Conservation (phyloP, 495 filamentous ascomycete species). For the Penicillium odoratum region DNA sequence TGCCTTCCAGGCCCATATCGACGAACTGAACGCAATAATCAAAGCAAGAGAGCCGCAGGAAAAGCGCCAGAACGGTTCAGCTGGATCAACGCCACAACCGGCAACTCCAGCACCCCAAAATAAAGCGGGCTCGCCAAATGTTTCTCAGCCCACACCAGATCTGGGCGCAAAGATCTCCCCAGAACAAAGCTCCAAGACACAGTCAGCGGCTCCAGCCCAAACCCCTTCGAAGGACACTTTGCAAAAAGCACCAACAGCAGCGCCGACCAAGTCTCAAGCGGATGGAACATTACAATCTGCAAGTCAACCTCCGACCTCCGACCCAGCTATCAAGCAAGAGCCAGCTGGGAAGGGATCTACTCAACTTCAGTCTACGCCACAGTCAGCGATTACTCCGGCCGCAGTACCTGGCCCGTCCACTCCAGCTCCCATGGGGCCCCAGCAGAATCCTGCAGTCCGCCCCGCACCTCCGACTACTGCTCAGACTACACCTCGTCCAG, state of each 20-base stretch:
- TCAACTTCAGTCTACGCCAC: conserved; percentile 14
- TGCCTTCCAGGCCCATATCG: conserved; percentile 89
- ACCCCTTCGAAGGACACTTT: conserved; percentile 17
- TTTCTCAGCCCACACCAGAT: neutral
- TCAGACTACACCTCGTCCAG: conserved; percentile 29
- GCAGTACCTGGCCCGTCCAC: conserved; percentile 26
- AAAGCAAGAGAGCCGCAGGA: conserved; percentile 46
- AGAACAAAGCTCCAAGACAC: conserved; percentile 20
- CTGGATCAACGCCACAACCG: conserved; percentile 21
- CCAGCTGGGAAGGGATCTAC: conserved; percentile 12
- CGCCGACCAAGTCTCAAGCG: conserved; percentile 28
- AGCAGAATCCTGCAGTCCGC: conserved; percentile 24
- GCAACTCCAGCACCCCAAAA: conserved; percentile 27
- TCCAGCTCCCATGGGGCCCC: conserved; percentile 13
- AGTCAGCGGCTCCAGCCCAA: conserved; percentile 18
- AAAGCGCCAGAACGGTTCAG: conserved; percentile 28
- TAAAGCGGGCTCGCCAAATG: conserved; percentile 10
- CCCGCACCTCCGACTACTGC: conserved; percentile 18
- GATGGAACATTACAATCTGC: conserved; percentile 30
- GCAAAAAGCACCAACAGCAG: conserved; percentile 22
- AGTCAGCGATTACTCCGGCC: conserved; percentile 21
- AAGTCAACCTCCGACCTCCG: conserved; percentile 21
- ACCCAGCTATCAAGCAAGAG: conserved; percentile 39
- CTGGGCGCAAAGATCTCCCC: neutral
- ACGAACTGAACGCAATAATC: conserved; percentile 73